These are phyloP conservation scores for Apiotrichum gracile DNA, from an alignment of 1,284 basidiomycete genomes.

Conservation along the genomic window DNA sequence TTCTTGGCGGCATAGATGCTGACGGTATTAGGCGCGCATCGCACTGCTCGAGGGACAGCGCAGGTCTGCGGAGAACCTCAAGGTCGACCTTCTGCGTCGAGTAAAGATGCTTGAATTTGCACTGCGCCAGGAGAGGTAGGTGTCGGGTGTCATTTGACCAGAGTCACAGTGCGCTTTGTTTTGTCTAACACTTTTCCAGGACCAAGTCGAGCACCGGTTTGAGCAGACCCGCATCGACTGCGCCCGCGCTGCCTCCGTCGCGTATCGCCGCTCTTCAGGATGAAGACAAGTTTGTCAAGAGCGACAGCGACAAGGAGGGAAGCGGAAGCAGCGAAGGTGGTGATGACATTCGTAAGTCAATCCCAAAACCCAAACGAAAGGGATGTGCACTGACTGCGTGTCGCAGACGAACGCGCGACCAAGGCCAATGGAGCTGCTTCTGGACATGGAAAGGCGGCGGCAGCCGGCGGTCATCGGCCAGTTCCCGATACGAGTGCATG, in stretches of 20 bases:
- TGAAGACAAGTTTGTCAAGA: conserved; percentile 29
- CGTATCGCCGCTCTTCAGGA: conserved; percentile 43
- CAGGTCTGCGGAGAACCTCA: conserved; percentile 91
- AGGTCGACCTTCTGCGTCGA: conserved; percentile 87
- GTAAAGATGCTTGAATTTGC: conserved; percentile 99
- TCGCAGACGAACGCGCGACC: conserved; percentile 6
- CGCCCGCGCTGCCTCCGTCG: conserved; percentile 33
- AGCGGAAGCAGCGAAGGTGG: conserved; percentile 40
- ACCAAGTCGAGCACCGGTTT: conserved; percentile 55
- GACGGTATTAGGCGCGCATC: conserved; percentile 70
- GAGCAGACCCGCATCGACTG: conserved; percentile 7
- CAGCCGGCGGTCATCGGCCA: conserved; percentile 19
- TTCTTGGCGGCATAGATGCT: not conserved
- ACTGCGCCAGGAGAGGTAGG: conserved; percentile 83
- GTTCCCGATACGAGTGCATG: conserved; percentile 47
- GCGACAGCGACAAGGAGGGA: conserved; percentile 37
- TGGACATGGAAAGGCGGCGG: conserved; percentile 18
- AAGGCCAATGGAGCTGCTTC: conserved; percentile 31
- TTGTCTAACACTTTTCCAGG: conserved; percentile 49
- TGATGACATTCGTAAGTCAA: conserved; percentile 28
- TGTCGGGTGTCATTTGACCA: conserved; percentile 4
- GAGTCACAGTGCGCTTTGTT: not conserved
- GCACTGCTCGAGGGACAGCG: conserved; percentile 96
- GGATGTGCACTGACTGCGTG: not conserved
- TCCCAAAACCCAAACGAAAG: not conserved